Base-by-base conservation (phyloP, 208 protist species). In the Trypanosoma rangeli region DNA sequence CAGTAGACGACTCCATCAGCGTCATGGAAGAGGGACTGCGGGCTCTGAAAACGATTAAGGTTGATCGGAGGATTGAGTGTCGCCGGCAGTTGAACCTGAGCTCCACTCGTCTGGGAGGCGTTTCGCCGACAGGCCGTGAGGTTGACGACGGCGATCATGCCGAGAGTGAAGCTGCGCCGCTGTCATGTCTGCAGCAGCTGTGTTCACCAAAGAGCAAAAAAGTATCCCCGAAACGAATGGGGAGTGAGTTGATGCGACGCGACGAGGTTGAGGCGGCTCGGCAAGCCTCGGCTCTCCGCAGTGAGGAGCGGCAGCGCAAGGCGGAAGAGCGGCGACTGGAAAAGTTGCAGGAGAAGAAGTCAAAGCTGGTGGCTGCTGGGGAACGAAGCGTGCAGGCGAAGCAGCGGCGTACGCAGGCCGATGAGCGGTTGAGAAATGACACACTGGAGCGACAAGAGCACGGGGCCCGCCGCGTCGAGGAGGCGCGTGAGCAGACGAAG, bases 271-370 rank as follows among this genome's bases (percentile, higher is more conserved):
- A 92, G 65, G 86, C 80, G 5, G 80, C 85, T 8, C 73, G 90
- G 4, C 83, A 89, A 50, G 79, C 84, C 0, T 90, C 87, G 2
- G 84, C 90, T 8, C 69, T 95, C 20, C 85, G 87, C 22, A 91
- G 78, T 55, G 87, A 92, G 53, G 87, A 95, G 71, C 83, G 90
- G 20, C 90, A 92, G 73, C 86, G 90, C 15, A 84, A 83, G 74
- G 90, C 90, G 1, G 85, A 95, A 61, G 87, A 95, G 74, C 80
- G 85, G 46, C 87, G 90, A 7, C 64, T 90, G 3, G 85, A 88
- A 44, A 67, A 83, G 44, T 54, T 90, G 46, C 79, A 90, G 42
- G 90, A 92, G 62, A 83, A 88, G 26, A 89, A 86, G 71, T 73
- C 79, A 31, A 87, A 85, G 66, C 82, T 79, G n/a, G 82, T 81